Evolutionary conservation across 352 stramenopile genomes (phyloP), one percentile per base, ranked within the genome.

Genomic region (Globisporangium alternatum): DNA sequence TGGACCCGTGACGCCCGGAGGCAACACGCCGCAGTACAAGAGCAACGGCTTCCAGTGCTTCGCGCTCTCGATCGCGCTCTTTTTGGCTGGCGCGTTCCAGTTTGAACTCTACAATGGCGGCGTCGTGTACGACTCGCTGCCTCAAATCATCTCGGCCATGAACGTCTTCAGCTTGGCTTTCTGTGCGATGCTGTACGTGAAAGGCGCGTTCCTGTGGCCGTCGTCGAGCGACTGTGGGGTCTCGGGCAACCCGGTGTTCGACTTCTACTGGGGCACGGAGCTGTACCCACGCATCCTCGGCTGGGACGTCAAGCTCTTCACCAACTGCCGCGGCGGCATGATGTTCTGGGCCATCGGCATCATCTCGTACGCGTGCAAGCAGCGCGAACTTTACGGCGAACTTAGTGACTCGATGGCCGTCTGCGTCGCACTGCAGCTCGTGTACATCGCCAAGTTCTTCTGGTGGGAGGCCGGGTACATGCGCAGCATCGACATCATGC

Each of bases 391-490:
- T 15, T 91, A 75, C 39, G 84, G 86, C 7, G 80, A 77, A 56
- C 35, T 97, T 19, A 89, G 92, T 62, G 86, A 96, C 77, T 96
- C 87, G 60, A 97, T 97, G 83, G 67, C 83, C 25, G 79, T 96
- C 48, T 93, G 86, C 60, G 91, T 96, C 7, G 73, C 64, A 4
- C 78, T 98, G 41, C 94, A 98, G 73, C 76, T 98, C 57, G 73
- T 98, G 56, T 99, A 99, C 80, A 77, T 99, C 13, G 88, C 86
- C 74, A 99, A 99, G 80, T 99, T 99, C 77, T 99, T 98, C 77
- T 89, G 91, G 72, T 98, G 95, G 93, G 92, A 98, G 75, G 85
- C 85, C 17, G 89, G 90, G 30, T 99, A 99, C 88, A 98, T 99
- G 93, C 94, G 94, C 73, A 97, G 83, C 57, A 99, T 99, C 76